Percentiles rank a stretch among this genome's conserved stretches.
These are phyloP conservation scores for Phytophthora colocasiae DNA, from an alignment of 352 stramenopile species.

Conservation along the genomic window DNA sequence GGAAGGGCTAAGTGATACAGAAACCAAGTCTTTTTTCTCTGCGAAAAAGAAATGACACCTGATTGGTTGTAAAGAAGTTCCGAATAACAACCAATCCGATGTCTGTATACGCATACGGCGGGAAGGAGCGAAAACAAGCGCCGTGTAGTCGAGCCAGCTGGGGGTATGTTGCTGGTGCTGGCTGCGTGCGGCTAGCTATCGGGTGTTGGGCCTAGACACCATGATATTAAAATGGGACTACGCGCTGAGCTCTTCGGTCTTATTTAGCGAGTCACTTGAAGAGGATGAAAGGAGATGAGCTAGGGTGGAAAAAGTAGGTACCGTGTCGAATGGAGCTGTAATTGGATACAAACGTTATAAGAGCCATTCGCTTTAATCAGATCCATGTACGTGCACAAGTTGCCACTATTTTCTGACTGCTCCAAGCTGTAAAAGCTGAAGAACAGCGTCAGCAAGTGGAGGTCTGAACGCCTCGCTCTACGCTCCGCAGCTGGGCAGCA, in stretches of 20 bases:
- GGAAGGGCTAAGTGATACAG: conserved; percentile 30
- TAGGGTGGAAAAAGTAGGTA: conserved; percentile 1
- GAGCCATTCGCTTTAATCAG: background rate
- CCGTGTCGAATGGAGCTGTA: background rate
- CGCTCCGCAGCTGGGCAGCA: no score
- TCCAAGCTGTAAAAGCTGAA: no score
- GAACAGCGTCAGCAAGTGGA: no score
- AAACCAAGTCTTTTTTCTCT: conserved; percentile 38
- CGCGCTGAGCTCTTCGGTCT: background rate
- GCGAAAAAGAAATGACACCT: conserved; percentile 21
- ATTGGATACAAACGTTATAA: background rate
- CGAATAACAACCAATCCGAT: conserved; percentile 12
- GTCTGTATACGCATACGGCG: conserved; percentile 2
- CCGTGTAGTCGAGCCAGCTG: background rate
- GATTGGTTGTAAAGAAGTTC: conserved; percentile 23
- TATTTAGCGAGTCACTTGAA: conserved; percentile 7
- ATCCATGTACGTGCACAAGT: no score
- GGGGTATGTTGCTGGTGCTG: background rate
- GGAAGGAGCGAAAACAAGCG: conserved; percentile 5
- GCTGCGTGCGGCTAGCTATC: no score
- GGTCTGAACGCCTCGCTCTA: no score
- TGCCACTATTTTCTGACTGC: background rate
- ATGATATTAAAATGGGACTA: no score
- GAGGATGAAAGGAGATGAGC: conserved; percentile 1
- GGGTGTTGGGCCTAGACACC: no score